Evolutionary conservation across 106 monocot genomes (phyloP).

Genomic region (Iris macrosiphon): DNA sequence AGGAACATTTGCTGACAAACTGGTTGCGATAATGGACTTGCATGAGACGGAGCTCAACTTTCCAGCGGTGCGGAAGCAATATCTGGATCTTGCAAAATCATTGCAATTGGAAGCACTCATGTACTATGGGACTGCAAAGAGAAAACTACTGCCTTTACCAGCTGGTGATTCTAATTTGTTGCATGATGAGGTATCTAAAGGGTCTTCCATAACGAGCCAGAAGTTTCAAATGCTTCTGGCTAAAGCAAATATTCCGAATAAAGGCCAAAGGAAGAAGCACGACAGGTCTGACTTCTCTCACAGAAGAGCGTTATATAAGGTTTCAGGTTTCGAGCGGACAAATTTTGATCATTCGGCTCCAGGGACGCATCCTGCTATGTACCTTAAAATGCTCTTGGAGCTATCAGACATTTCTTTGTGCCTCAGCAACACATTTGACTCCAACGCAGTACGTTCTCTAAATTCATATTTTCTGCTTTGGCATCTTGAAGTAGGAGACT

Average conservation of each 20-base stretch:
- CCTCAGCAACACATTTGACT: constrained; percentile 46
- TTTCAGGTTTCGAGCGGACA: too few relatives aligned
- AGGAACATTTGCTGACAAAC: constrained; percentile 84
- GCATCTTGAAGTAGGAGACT: too few relatives aligned
- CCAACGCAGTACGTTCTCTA: constrained; percentile 47
- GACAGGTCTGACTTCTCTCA: too few relatives aligned
- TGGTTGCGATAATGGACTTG: constrained; percentile 60
- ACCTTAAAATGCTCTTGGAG: constrained; percentile 75
- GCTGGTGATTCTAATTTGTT: constrained; percentile 32
- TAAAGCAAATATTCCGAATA: constrained; percentile 42
- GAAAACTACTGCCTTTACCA: constrained; percentile 38
- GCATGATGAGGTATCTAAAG: constrained; percentile 66
- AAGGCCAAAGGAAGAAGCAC: constrained; percentile 29
- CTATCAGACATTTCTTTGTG: constrained; percentile 54
- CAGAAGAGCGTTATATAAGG: too few relatives aligned
- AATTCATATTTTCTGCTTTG: neutral
- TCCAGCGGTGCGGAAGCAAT: constrained; percentile 41
- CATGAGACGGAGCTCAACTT: constrained; percentile 28
- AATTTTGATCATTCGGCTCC: too few relatives aligned
- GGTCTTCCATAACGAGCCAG: constrained; percentile 74
- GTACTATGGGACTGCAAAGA: constrained; percentile 72
- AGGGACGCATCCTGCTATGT: constrained; percentile 73
- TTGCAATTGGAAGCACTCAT: constrained; percentile 73
- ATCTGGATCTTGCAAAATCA: constrained; percentile 60
- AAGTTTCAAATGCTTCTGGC: constrained; percentile 94